Base-by-base conservation (phyloP, 169 alveolate genomes). In the Cryptosporidium andersoni region DNA sequence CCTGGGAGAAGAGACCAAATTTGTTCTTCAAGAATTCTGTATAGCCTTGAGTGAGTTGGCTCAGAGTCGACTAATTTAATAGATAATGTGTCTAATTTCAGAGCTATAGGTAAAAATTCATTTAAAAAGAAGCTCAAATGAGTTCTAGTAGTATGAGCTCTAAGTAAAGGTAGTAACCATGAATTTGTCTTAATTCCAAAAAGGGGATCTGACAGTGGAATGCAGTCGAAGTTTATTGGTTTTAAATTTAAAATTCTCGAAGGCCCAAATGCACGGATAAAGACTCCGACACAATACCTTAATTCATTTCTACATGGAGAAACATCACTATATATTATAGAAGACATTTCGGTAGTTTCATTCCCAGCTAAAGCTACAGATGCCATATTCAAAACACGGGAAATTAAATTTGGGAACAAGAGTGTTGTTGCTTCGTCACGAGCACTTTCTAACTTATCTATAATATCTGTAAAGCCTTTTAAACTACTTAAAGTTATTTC, bases 1-100 rank as follows among this genome's bases (percentile, higher is more conserved):
- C 68, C 68, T n/a, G 85, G 85, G 7, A 74, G 67, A 25, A 74
- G n/a, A 48, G 85, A 64, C 85, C 85, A 74, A 14, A 74, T 47
- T 58, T 74, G 85, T 16, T 74, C 85, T 58, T 74, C 85, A 16
- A 74, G 62, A 56, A 74, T 74, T 8, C 48, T 56, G 66, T 74
- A 74, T 8, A 74, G 64, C 47, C 62, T 74, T n/a, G 58, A 55
- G 37, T 74, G 62, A 5, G 55, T 58, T 7, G 66, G 85, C 40
- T 74, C 74, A 1, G 63, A 58, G 25, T 39, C 68, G 6, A 58
- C 63, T 34, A 25, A 60, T 5, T 74, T 51, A 34, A 68, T 43
- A 9, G 48, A 39, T 11, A 45, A 43, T 58, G 11, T 25, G 51
- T 62, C 60, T 37, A 74, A 51, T 12, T 42, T 45, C 2, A 74